These are phyloP conservation scores for Globisporangium ultimum DNA, from an alignment of 352 stramenopile genomes.

Conservation along the genomic window DNA sequence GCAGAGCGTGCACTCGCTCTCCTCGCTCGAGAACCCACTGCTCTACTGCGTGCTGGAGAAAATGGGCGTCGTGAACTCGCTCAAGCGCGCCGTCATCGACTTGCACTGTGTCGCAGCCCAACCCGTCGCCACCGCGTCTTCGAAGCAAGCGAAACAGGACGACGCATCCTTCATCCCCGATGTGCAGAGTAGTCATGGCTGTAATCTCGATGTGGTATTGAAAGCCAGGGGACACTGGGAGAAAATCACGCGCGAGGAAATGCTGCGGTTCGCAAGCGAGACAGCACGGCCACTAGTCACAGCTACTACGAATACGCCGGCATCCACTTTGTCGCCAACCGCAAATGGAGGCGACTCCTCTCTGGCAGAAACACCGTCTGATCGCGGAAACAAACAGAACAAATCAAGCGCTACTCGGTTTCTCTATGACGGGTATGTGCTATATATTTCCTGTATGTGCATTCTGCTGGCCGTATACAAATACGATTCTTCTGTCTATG, in stretches of 20 bases:
- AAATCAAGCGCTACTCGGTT: slow-evolving; percentile 32
- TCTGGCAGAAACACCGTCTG: no score
- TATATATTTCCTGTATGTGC: neutral
- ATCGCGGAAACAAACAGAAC: neutral
- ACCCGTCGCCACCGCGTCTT: slow-evolving; percentile 10
- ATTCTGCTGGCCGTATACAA: neutral
- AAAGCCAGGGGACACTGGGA: slow-evolving; percentile 50
- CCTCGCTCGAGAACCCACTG: slow-evolving; percentile 23
- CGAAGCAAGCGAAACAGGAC: slow-evolving; percentile 19
- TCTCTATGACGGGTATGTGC: slow-evolving; percentile 57
- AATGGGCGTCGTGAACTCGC: slow-evolving; percentile 36
- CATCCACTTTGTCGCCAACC: neutral
- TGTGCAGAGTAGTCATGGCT: slow-evolving; percentile 16
- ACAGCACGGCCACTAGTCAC: slow-evolving; percentile 31
- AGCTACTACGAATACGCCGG: neutral
- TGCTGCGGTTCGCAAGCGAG: slow-evolving; percentile 55
- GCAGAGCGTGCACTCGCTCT: slow-evolving; percentile 16
- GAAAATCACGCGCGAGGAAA: slow-evolving; percentile 61
- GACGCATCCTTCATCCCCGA: slow-evolving; percentile 27
- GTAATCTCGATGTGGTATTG: slow-evolving; percentile 42
- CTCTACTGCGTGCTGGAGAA: slow-evolving; percentile 54
- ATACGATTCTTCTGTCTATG: neutral
- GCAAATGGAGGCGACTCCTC: neutral
- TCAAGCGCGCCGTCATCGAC: slow-evolving; percentile 63
- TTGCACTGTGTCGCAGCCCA: slow-evolving; percentile 47